phyloP scores from a whole-genome alignment of 768 basidiomycete genomes.

The Suillus bovinus region DNA sequence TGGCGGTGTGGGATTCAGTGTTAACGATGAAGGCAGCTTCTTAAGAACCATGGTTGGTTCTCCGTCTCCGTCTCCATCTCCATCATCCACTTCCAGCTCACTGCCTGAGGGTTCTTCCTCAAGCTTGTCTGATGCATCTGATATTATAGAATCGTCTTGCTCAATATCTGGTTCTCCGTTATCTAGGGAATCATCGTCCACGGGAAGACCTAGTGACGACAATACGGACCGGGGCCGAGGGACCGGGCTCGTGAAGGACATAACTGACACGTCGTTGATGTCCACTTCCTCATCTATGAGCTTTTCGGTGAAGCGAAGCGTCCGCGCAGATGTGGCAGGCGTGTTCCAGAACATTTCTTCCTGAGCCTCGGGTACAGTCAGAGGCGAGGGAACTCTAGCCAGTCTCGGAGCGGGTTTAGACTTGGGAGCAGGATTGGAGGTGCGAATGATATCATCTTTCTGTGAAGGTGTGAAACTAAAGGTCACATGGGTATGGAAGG shows the following conservation, averaged over 20 bases:
- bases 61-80: slow-evolving; percentile 35
- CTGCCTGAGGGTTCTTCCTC: not conserved
- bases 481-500: slow-evolving; percentile 13
- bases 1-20: not conserved
- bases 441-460: slow-evolving; percentile 30
- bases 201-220: slow-evolving; percentile 19
- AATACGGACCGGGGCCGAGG: slow-evolving; percentile 33
- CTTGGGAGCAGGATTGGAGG: slow-evolving; percentile 20
- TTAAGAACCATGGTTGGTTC: slow-evolving; percentile 32
- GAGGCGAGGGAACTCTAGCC: slow-evolving; percentile 22
- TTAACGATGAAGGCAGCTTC: slow-evolving; percentile 13
- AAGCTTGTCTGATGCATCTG: not conserved
- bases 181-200: not conserved
- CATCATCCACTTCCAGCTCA: slow-evolving; percentile 16
- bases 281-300: slow-evolving; percentile 65
- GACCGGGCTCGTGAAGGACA: slow-evolving; percentile 49
- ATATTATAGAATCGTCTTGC: not conserved
- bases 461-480: slow-evolving; percentile 11
- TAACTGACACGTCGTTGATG: slow-evolving; percentile 47
- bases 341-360: slow-evolving; percentile 69
- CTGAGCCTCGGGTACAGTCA: slow-evolving; percentile 32
- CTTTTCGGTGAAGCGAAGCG: slow-evolving; percentile 63
- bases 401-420: slow-evolving; percentile 16
- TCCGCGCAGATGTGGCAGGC: slow-evolving; percentile 51
- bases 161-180: not conserved